A percentile compares a stretch with the other conserved stretches of the same genome.
Conservation (phyloP, 495 filamentous ascomycete genomes). For the Penicillium cosmopolitanum region DNA sequence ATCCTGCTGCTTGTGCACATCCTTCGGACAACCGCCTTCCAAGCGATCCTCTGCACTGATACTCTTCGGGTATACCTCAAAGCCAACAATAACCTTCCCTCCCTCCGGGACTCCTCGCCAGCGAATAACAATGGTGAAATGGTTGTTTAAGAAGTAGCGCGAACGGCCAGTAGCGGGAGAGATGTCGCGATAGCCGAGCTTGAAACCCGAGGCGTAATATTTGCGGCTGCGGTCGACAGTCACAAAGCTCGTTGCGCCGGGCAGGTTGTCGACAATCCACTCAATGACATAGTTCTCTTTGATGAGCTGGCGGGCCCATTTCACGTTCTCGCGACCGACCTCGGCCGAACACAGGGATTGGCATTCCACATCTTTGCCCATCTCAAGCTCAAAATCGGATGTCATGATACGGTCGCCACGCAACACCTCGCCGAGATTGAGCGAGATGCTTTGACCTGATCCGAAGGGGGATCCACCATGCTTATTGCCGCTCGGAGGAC, state of each 20-base stretch:
- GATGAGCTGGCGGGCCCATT: slow-evolving; percentile 74
- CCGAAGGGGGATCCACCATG: slow-evolving; percentile 72
- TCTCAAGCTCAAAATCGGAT: slow-evolving; percentile 83
- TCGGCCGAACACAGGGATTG: slow-evolving; percentile 73
- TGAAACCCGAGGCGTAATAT: slow-evolving; percentile 96
- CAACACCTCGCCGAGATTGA: slow-evolving; percentile 92
- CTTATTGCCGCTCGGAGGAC: slow-evolving; percentile 72
- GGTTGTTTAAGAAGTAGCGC: slow-evolving; percentile 87
- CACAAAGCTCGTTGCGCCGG: slow-evolving; percentile 90
- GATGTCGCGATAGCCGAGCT: slow-evolving; percentile 78
- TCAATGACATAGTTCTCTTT: slow-evolving; percentile 86
- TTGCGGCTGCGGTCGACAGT: slow-evolving; percentile 86
- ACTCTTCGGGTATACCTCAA: slow-evolving; percentile 92
- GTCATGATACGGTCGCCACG: slow-evolving; percentile 88
- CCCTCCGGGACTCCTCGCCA: slow-evolving; percentile 77
- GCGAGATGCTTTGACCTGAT: slow-evolving; percentile 78
- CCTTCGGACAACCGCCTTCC: slow-evolving; percentile 66
- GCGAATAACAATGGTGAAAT: slow-evolving; percentile 85
- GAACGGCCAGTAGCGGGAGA: slow-evolving; percentile 61
- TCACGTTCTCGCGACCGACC: slow-evolving; percentile 66
- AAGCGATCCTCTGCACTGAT: slow-evolving; percentile 65
- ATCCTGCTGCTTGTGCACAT: slow-evolving; percentile 63
- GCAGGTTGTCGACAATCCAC: slow-evolving; percentile 96
- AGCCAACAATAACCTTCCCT: slow-evolving; percentile 85
- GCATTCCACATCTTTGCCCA: slow-evolving; percentile 80